A percentile compares a stretch with the other conserved stretches of the same genome.
Evolutionary conservation across 139 green algal genomes (phyloP).

Genomic region (Chloropicon primus): DNA sequence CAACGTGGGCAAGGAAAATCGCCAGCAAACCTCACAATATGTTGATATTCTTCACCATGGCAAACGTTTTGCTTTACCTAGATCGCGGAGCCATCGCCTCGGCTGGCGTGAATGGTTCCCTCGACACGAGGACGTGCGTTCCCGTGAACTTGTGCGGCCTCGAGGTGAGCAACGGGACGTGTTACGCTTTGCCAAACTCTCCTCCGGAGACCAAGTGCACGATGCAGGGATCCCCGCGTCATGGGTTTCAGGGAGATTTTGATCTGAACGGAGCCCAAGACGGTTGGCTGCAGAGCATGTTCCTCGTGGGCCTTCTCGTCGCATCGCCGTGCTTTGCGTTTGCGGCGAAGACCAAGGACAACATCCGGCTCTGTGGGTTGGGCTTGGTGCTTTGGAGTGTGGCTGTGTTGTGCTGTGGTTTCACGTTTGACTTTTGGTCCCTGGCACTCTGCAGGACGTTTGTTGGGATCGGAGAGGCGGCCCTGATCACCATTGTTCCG

Average conservation of each 20-base stretch:
- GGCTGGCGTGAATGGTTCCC: background rate
- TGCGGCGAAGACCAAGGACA: slow-evolving; percentile 36
- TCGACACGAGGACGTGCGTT: background rate
- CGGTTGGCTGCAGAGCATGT: slow-evolving; percentile 72
- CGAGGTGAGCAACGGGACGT: background rate
- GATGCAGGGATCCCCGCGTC: background rate
- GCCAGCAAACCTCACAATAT: background rate
- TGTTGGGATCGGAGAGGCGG: slow-evolving; percentile 86
- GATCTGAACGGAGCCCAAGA: slow-evolving; percentile 70
- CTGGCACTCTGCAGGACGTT: slow-evolving; percentile 7
- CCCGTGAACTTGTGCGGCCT: background rate
- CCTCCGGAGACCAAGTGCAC: background rate
- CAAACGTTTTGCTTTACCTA: background rate
- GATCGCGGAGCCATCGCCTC: background rate
- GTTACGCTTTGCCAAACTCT: background rate
- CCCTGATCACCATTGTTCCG: slow-evolving; percentile 78
- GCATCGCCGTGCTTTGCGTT: slow-evolving; percentile 81
- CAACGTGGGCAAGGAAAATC: background rate
- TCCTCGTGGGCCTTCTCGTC: slow-evolving; percentile 89
- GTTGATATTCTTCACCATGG: background rate
- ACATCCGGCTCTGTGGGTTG: slow-evolving; percentile 65
- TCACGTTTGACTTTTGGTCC: slow-evolving; percentile 9
- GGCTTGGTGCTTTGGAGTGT: slow-evolving; percentile 72
- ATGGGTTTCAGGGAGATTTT: slow-evolving; percentile 32
- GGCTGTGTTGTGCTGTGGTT: slow-evolving; percentile 49